These are phyloP conservation scores for Penicillium paradoxum DNA, from an alignment of 495 filamentous ascomycete genomes.

Conservation along the genomic window DNA sequence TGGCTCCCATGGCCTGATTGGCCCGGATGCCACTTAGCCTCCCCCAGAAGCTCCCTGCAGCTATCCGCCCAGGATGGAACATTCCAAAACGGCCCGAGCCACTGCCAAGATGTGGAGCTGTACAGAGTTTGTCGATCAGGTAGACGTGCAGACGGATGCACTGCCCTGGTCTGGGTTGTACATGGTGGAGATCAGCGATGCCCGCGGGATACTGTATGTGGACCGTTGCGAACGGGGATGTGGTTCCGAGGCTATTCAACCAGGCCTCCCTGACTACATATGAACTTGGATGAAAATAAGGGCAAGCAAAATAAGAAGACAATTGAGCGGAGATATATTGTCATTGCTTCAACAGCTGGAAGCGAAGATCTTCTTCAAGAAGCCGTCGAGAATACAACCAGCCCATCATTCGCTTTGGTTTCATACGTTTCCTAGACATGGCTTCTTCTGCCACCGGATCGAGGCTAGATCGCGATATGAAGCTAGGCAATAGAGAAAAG, in stretches of 20 bases:
- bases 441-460: slow-evolving; percentile 2
- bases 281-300: not conserved
- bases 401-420: not conserved
- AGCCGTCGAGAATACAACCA: slow-evolving; percentile 3
- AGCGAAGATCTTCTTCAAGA: slow-evolving; percentile 3
- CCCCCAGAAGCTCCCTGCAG: slow-evolving; percentile 18
- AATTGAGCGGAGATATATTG: not conserved
- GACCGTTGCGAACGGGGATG: slow-evolving; percentile 6
- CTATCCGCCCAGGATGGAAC: slow-evolving; percentile 25
- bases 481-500: slow-evolving; percentile 11
- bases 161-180: slow-evolving; percentile 12
- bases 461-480: slow-evolving; percentile 14
- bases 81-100: slow-evolving; percentile 19
- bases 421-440: slow-evolving; percentile 8
- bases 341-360: not conserved
- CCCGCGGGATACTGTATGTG: not conserved
- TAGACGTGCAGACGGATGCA: not conserved
- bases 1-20: slow-evolving; percentile 1
- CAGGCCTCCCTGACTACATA: not conserved
- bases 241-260: not conserved
- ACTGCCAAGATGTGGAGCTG: slow-evolving; percentile 4
- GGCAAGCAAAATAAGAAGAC: too few relatives aligned
- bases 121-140: slow-evolving; percentile 2
- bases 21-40: slow-evolving; percentile 15
- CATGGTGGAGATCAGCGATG: not conserved